Evolutionary conservation across 176 grass and related monocot genomes (phyloP).

Genomic region (Thinopyrum elongatum): DNA sequence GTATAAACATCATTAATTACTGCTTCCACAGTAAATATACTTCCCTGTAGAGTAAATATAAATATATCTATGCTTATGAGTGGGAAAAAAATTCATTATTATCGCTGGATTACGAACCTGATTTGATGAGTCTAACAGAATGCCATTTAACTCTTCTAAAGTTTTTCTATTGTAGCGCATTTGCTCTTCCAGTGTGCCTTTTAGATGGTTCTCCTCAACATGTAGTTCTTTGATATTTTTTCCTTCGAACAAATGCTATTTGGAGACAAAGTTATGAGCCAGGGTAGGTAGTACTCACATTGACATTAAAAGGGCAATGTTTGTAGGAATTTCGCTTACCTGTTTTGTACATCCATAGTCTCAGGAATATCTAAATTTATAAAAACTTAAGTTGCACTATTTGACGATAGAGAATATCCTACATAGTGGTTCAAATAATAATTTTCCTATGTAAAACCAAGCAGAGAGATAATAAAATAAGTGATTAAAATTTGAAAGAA

Average conservation of each 20-base stretch:
- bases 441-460: neutral
- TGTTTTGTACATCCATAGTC: neutral
- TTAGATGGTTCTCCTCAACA: neutral
- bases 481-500: neutral
- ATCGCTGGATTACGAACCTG: neutral
- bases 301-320: neutral
- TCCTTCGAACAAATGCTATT: neutral
- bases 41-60: neutral
- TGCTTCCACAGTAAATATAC: neutral
- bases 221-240: neutral
- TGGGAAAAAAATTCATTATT: neutral
- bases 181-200: neutral
- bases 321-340: neutral
- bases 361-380: neutral
- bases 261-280: neutral
- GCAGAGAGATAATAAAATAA: neutral
- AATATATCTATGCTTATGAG: neutral
- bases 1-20: neutral
- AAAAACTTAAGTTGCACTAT: neutral
- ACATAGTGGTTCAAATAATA: neutral
- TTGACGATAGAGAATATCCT: conserved; percentile 14
- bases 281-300: neutral
- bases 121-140: neutral
- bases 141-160: neutral
- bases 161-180: neutral